A percentile compares a stretch with the other conserved stretches of the same genome.
Conservation (phyloP, 441 rosid genomes). For the Sinapis alba region DNA sequence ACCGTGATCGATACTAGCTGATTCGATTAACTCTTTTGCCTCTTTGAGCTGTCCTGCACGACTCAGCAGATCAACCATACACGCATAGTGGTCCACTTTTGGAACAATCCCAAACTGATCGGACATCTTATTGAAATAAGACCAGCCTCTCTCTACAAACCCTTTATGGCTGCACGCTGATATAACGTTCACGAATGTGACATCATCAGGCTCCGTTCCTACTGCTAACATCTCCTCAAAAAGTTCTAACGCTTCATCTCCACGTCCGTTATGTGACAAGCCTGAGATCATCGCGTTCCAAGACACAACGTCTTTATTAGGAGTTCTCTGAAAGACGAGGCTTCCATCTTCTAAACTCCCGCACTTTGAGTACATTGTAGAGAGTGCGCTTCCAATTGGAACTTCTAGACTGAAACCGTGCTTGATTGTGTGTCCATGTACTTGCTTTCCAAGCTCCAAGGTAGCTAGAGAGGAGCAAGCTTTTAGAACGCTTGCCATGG, state of each 20-base stretch:
- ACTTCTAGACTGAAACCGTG: conserved; percentile 60
- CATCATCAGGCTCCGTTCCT: conserved; percentile 65
- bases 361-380: conserved; percentile 86
- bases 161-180: conserved; percentile 96
- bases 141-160: conserved; percentile 65
- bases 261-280: conserved; percentile 77
- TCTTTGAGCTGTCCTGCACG: conserved; percentile 80
- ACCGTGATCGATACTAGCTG: conserved; percentile 65
- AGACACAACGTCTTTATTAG: conserved; percentile 57
- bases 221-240: conserved; percentile 71
- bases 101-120: conserved; percentile 56
- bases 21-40: conserved; percentile 81
- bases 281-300: conserved; percentile 97
- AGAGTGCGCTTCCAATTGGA: conserved; percentile 76
- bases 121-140: conserved; percentile 65
- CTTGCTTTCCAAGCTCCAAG: conserved; percentile 81
- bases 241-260: conserved; percentile 66
- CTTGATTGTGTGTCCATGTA: conserved; percentile 69
- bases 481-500: conserved; percentile 78
- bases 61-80: conserved; percentile 85
- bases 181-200: conserved; percentile 77
- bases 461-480: conserved; percentile 82
- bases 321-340: conserved; percentile 70
- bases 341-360: conserved; percentile 70
- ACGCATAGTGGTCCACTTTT: conserved; percentile 78